Percentiles rank a stretch among this genome's conserved stretches.
phyloP scores from a whole-genome alignment of 2,329 filamentous ascomycete genomes.

The Colletotrichum filicis region DNA sequence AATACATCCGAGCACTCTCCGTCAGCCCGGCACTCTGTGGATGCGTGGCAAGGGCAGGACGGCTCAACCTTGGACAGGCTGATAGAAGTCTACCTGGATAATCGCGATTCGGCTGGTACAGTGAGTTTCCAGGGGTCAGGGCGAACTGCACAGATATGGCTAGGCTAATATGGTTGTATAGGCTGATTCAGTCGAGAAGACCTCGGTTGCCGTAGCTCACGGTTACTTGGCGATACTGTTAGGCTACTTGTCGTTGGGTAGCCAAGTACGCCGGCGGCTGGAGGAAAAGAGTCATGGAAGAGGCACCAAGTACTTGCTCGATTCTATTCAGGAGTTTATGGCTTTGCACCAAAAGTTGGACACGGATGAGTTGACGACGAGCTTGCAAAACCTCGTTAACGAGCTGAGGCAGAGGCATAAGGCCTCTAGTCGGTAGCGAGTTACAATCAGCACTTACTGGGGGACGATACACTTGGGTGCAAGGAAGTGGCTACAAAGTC shows the following conservation, averaged over 20 bases:
- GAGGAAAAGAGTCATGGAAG: slow-evolving; percentile 53
- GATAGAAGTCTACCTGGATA: slow-evolving; percentile 73
- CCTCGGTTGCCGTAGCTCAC: slow-evolving; percentile 82
- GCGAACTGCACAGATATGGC: neutral
- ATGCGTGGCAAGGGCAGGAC: slow-evolving; percentile 45
- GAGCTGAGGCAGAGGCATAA: slow-evolving; percentile 42
- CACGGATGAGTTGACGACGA: slow-evolving; percentile 48
- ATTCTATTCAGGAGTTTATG: slow-evolving; percentile 66
- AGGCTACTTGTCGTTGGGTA: slow-evolving; percentile 78
- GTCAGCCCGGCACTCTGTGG: slow-evolving; percentile 60
- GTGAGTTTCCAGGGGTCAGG: slow-evolving; percentile 58
- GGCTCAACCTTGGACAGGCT: slow-evolving; percentile 66
- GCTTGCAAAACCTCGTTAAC: slow-evolving; percentile 48
- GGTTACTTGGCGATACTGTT: slow-evolving; percentile 89
- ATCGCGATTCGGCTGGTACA: slow-evolving; percentile 73
- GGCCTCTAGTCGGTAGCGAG: neutral
- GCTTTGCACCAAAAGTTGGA: slow-evolving; percentile 62
- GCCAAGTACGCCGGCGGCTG: slow-evolving; percentile 56
- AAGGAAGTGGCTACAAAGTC: neutral
- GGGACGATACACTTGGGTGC: too few relatives aligned
- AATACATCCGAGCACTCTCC: slow-evolving; percentile 86
- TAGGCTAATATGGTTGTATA: slow-evolving; percentile 45
- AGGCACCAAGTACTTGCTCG: slow-evolving; percentile 57
- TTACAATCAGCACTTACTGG: neutral
- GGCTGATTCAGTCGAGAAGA: slow-evolving; percentile 79